A percentile compares a stretch with the other conserved stretches of the same genome.
Evolutionary conservation across 2,329 filamentous ascomycete species (phyloP).

Genomic region (Ophiostoma perfectum): DNA sequence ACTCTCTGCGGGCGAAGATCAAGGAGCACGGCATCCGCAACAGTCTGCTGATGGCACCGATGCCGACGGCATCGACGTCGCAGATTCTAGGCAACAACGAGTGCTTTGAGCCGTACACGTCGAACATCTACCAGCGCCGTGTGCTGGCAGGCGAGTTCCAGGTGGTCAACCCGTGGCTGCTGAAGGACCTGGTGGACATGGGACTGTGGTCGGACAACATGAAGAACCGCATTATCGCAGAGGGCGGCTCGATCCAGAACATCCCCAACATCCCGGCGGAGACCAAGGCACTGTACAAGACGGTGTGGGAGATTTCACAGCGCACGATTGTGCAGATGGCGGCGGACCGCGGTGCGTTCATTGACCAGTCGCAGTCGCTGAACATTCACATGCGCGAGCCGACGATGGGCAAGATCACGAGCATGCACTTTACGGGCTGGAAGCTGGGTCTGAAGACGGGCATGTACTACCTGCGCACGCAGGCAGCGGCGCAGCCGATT

Average conservation of each 20-base stretch:
- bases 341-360: constrained; percentile 95
- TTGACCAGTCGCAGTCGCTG: constrained; percentile 97
- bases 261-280: constrained; percentile 95
- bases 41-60: constrained; percentile 88
- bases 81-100: constrained; percentile 99
- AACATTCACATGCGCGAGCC: constrained; percentile 99
- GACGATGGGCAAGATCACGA: constrained; percentile 99
- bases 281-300: constrained; percentile 97
- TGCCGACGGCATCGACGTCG: constrained; percentile 95
- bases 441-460: constrained; percentile 98
- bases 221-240: constrained; percentile 99
- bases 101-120: constrained; percentile 99
- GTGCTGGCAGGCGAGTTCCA: constrained; percentile 98
- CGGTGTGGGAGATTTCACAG: constrained; percentile 98
- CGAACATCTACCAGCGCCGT: constrained; percentile 98
- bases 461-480: constrained; percentile 99
- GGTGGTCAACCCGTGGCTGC: constrained; percentile 96
- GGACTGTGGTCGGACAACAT: constrained; percentile 98
- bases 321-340: constrained; percentile 95
- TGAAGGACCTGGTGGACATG: constrained; percentile 97
- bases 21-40: constrained; percentile 92
- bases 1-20: constrained; percentile 79
- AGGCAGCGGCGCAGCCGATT: constrained; percentile 92
- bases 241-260: constrained; percentile 91
- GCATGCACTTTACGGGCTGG: constrained; percentile 99